Evolutionary conservation across 1,139 yeast species (phyloP), one percentile per base, ranked within the genome.

Genomic region (Scheffersomyces illinoinensis): DNA sequence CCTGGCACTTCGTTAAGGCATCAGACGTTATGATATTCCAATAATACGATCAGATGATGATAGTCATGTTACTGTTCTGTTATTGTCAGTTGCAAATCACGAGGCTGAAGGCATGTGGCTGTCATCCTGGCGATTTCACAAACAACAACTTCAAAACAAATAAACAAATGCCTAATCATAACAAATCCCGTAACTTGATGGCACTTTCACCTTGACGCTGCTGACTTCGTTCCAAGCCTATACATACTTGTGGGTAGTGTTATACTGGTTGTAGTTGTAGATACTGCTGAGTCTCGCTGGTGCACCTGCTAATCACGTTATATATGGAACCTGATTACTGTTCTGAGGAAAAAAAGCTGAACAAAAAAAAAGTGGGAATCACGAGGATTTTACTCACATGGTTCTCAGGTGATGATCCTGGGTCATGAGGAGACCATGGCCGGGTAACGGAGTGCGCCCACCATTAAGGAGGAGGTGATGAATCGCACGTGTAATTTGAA

Each of bases 311-410:
- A 57, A 56, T 61, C 63, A 60, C 63, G 63, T 60, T 60, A 33
- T 33, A 33, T 33, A 33, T 33, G 43, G 43, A 33, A 33, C 43
- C 53, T 48, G 51, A 20, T 21, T 24, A 20, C 51, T 20, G 51
- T 20, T 20, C 17, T 24, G 24, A 48, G 51, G 26, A 48, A 48
- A 53, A 53, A 56, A 56, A 54, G 60, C 59, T 33, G 61, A 57
- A 56, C 55, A 54, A 54, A 54, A 54, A 57, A 52, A 58, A 55
- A 59, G 52, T 63, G 64, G 51, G 51, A 48, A 59, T 72, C 76
- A 72, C 76, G 76, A 65, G 72, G 72, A 63, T 61, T 60, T 52
- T 55, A 56, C 70, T 71, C 76, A 71, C 75, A 71, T 69, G 76
- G 62, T 63, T 63, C 67, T 68, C 74, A 71, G 72, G 73, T 70